These are phyloP conservation scores for Apiospora arundinis DNA, from an alignment of 2,329 filamentous ascomycete genomes.

Conservation along the genomic window DNA sequence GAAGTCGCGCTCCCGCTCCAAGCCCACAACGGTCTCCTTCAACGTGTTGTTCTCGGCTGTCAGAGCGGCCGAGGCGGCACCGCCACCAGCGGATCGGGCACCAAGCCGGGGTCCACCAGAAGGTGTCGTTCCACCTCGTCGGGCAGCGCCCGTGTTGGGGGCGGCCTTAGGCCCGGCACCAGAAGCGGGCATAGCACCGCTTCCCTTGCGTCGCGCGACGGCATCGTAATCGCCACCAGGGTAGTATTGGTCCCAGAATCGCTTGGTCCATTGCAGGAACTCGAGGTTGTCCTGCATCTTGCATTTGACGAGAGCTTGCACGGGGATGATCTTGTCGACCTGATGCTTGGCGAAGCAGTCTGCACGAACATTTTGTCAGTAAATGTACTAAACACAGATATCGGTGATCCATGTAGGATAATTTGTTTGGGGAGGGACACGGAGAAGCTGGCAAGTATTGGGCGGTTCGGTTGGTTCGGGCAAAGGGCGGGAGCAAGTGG, in stretches of 20 bases:
- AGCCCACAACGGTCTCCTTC: conserved; percentile 92
- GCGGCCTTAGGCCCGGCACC: conserved; percentile 56
- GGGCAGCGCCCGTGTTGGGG: conserved; percentile 56
- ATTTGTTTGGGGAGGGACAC: too few relatives aligned
- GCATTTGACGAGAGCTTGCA: conserved; percentile 91
- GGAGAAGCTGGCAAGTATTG: background rate
- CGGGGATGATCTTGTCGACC: conserved; percentile 88
- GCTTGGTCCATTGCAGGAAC: conserved; percentile 96
- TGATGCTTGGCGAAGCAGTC: conserved; percentile 85
- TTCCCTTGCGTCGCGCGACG: conserved; percentile 81
- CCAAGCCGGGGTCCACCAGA: conserved; percentile 59
- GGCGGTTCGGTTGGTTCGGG: background rate
- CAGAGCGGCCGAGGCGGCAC: conserved; percentile 72
- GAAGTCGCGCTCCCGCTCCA: conserved; percentile 97
- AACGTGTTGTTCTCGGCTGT: conserved; percentile 85
- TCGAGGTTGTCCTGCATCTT: conserved; percentile 99
- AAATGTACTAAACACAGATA: background rate
- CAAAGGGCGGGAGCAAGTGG: conserved; percentile 18
- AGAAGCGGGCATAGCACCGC: conserved; percentile 59
- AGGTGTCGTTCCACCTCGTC: conserved; percentile 66
- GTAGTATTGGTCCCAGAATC: conserved; percentile 98
- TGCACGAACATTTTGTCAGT: conserved; percentile 41
- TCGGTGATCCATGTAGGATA: background rate
- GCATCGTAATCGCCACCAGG: conserved; percentile 98
- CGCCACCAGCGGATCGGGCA: conserved; percentile 44